Conservation (phyloP, 768 basidiomycete species). For the Pilatotrama ljubarskyi region DNA sequence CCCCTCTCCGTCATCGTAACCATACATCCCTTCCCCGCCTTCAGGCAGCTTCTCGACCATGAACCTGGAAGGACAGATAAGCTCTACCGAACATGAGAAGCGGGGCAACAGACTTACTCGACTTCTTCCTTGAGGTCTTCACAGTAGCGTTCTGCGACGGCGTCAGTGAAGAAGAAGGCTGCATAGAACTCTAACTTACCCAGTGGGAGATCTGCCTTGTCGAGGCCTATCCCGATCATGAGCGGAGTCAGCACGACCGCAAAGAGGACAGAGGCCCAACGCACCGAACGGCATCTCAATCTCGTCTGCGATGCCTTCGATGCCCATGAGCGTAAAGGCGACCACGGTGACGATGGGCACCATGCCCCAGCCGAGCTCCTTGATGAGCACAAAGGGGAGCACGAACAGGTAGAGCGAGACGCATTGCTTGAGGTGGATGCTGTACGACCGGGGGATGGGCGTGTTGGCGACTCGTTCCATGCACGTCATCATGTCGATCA, state of each 20-base stretch:
- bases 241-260: not conserved
- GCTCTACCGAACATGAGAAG: not conserved
- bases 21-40: slow-evolving; percentile 67
- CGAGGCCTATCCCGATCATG: slow-evolving; percentile 27
- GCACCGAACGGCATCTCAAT: slow-evolving; percentile 94
- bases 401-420: slow-evolving; percentile 92
- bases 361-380: slow-evolving; percentile 80
- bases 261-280: slow-evolving; percentile 18
- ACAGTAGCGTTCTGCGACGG: slow-evolving; percentile 70
- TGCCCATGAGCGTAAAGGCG: slow-evolving; percentile 90
- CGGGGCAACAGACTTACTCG: slow-evolving; percentile 48
- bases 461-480: slow-evolving; percentile 95
- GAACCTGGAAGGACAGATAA: slow-evolving; percentile 45
- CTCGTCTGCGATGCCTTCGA: slow-evolving; percentile 93
- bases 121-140: slow-evolving; percentile 85
- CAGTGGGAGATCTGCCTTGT: slow-evolving; percentile 71
- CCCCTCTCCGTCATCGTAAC: slow-evolving; percentile 81
- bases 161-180: not conserved
- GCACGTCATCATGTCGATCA: slow-evolving; percentile 81
- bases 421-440: slow-evolving; percentile 93
- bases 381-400: slow-evolving; percentile 83
- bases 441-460: slow-evolving; percentile 77
- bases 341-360: slow-evolving; percentile 85
- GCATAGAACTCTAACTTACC: slow-evolving; percentile 45
- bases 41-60: slow-evolving; percentile 71